phyloP scores from a whole-genome alignment of 345 rosid genomes.

The Jatropha curcas region DNA sequence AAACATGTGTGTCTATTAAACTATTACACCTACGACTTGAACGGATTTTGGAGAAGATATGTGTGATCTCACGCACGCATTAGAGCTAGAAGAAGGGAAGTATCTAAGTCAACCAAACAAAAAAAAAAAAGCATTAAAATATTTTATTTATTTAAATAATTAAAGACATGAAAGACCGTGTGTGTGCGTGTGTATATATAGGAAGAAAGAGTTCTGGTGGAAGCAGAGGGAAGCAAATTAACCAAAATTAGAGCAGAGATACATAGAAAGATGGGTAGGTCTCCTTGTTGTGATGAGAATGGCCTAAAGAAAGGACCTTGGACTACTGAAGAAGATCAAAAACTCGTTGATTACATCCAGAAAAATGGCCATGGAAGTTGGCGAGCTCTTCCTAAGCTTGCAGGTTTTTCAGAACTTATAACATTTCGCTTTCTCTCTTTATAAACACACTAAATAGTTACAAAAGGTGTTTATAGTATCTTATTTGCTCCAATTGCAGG shows the following conservation, averaged over 20 bases:
- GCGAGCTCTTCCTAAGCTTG: constrained; percentile 87
- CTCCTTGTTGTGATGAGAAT: constrained; percentile 81
- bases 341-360: constrained; percentile 68
- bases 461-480: not conserved
- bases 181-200: constrained; percentile 26
- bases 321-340: constrained; percentile 92
- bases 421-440: too few species aligned
- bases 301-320: constrained; percentile 97
- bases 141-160: constrained; percentile 6
- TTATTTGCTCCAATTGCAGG: constrained; percentile 33
- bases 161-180: constrained; percentile 17
- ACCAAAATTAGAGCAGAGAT: not conserved
- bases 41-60: too few species aligned
- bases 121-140: constrained; percentile 15
- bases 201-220: constrained; percentile 24
- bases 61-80: too few species aligned
- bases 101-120: constrained; percentile 29
- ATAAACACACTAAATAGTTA: not conserved
- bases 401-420: constrained; percentile 40
- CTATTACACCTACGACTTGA: too few species aligned
- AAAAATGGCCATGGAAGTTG: constrained; percentile 92
- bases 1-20: too few species aligned
- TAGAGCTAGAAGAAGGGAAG: not conserved
- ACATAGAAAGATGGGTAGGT: constrained; percentile 65
- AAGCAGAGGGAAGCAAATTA: constrained; percentile 14